phyloP scores from a whole-genome alignment of 2,329 filamentous ascomycete genomes.

The Orbilia quercus region DNA sequence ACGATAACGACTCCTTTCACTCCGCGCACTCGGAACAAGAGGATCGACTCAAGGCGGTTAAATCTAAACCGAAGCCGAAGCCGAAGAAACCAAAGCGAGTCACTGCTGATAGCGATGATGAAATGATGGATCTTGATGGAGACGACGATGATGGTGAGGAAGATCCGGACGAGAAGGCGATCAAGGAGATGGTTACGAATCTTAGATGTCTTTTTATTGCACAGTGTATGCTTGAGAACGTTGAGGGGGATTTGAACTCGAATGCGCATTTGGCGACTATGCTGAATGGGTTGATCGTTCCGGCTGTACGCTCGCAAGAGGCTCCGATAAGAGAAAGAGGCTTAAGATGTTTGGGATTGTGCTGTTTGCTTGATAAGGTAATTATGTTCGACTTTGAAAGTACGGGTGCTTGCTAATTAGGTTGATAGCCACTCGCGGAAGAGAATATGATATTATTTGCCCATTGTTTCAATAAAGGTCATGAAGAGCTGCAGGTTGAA shows the following conservation, averaged over 20 bases:
- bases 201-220: conserved; percentile 98
- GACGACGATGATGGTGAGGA: conserved; percentile 61
- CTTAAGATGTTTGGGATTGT: conserved; percentile 87
- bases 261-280: conserved; percentile 95
- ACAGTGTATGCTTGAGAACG: conserved; percentile 95
- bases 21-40: conserved; percentile 76
- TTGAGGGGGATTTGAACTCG: conserved; percentile 85
- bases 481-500: conserved; percentile 87
- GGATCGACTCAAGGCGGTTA: conserved; percentile 57
- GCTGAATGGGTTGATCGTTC: conserved; percentile 95
- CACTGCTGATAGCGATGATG: conserved; percentile 66
- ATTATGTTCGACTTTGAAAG: conserved; percentile 58
- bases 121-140: conserved; percentile 67
- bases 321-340: conserved; percentile 91
- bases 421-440: conserved; percentile 78
- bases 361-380: conserved; percentile 83
- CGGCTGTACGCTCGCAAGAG: conserved; percentile 91
- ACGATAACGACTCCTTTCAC: conserved; percentile 87
- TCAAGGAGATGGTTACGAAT: conserved; percentile 94
- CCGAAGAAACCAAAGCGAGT: conserved; percentile 63
- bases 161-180: conserved; percentile 75
- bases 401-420: conserved; percentile 18
- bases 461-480: conserved; percentile 94
- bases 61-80: conserved; percentile 44
- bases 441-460: conserved; percentile 94